Evolutionary conservation across 2,329 filamentous ascomycete species (phyloP), one percentile per base, ranked within the genome.

Genomic region (Metarhizium sp.): DNA sequence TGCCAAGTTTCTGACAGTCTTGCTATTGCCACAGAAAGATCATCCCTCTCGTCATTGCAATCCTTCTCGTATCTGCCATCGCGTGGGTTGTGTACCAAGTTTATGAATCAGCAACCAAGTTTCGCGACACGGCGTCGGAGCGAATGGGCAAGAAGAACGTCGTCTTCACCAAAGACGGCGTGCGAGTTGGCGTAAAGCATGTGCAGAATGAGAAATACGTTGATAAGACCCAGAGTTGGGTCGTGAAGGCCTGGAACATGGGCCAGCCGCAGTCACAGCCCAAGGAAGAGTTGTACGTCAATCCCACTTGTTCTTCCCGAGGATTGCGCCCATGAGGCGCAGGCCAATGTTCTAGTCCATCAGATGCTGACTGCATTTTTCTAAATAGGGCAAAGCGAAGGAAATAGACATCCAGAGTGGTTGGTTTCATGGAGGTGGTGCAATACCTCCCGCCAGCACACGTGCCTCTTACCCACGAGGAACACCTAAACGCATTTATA

Each of bases 91-190:
- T 81, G 58, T 90, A 90, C 70, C 84, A 88, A 58, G 78, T 91
- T 67, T 91, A 87, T 71, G 70, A 87, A 54, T 84, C 83, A 70
- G 77, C 81, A 55, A 77, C 76, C 71, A 79, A 87, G 68, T 84
- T 92, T 63, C 79, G 81, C 58, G 75, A 81, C 57, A 77, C 80
- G 57, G 86, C 87, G 50, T 80, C 79, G 51, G 77, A 86, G 70
- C 82, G 82, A 65, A 87, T 91, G 81, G 83, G 85, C 68, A 82
- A 82, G 73, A 88, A 87, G 74, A 87, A 91, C 67, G 80, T 92
- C 55, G 76, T 83, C 45, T 87, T 90, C 70, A 86, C 84, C 43
- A 89, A 88, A 67, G 87, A 90, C 55, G 88, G 88, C 55, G 72
- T 88, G 58, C 80, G 81, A 58, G 86, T 92, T 48, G 84, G 84